phyloP scores from a whole-genome alignment of 2,329 filamentous ascomycete species.

The Lojkania enalia region DNA sequence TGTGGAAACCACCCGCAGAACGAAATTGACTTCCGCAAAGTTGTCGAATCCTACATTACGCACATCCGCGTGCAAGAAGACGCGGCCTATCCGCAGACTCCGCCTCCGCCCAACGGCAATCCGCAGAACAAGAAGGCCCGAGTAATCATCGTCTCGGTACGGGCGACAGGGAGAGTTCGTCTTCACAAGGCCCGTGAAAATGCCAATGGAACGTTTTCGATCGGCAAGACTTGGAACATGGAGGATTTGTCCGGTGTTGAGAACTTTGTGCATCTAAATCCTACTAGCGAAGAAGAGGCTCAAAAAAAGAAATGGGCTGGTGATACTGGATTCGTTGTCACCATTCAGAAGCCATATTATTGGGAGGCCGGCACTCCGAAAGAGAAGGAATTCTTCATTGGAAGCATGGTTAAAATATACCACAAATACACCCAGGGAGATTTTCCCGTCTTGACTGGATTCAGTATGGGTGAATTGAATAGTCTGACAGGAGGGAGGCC shows the following conservation, averaged over 20 bases:
- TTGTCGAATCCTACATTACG: slow-evolving; percentile 94
- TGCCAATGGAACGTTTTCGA: slow-evolving; percentile 88
- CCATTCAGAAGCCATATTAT: slow-evolving; percentile 91
- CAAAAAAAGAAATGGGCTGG: slow-evolving; percentile 75
- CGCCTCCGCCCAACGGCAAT: slow-evolving; percentile 77
- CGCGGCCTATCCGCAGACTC: slow-evolving; percentile 76
- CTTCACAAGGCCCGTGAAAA: slow-evolving; percentile 98
- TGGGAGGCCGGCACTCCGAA: slow-evolving; percentile 93
- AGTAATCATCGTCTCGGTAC: slow-evolving; percentile 89
- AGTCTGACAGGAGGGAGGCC: slow-evolving; percentile 64
- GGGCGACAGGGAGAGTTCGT: slow-evolving; percentile 87
- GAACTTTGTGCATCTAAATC: slow-evolving; percentile 70
- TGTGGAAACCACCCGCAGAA: background rate
- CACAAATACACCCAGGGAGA: slow-evolving; percentile 92
- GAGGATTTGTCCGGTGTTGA: slow-evolving; percentile 86
- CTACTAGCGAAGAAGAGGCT: slow-evolving; percentile 62
- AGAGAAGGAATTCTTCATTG: slow-evolving; percentile 99
- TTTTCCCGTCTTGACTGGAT: slow-evolving; percentile 76
- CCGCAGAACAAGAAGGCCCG: slow-evolving; percentile 81
- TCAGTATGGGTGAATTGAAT: slow-evolving; percentile 78
- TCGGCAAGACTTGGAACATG: slow-evolving; percentile 97
- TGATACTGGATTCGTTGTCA: slow-evolving; percentile 82
- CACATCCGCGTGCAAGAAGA: slow-evolving; percentile 92
- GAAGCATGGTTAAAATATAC: slow-evolving; percentile 93
- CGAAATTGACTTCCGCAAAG: slow-evolving; percentile 47